Evolutionary conservation across 331 rosid species (phyloP).

Genomic region (Saraca asoca): DNA sequence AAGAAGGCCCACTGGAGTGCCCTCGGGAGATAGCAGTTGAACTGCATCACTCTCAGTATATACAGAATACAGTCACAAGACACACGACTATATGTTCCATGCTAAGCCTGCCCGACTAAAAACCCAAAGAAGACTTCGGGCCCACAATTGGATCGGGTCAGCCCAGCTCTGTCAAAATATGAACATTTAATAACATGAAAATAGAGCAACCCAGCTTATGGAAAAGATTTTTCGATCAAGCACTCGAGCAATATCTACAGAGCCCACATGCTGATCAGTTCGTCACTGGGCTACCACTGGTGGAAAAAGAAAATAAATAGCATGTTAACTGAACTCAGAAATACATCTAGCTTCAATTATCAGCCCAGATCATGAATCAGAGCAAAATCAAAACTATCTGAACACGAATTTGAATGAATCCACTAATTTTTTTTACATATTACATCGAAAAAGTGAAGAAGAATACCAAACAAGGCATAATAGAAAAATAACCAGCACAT

Average conservation of each 20-base stretch:
- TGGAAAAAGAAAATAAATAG: conserved; percentile 5
- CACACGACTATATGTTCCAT: neutral
- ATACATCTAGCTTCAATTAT: conserved; percentile 29
- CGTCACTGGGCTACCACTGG: conserved; percentile 39
- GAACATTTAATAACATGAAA: neutral
- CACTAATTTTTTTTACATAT: neutral
- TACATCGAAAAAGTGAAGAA: neutral
- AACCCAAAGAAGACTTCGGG: conserved; percentile 31
- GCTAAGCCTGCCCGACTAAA: neutral
- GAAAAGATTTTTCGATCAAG: conserved; percentile 3
- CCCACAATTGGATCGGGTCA: conserved; percentile 26
- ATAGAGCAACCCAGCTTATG: conserved; percentile 18
- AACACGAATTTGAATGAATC: neutral
- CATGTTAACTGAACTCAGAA: neutral
- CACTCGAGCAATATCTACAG: neutral
- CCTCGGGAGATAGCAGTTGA: neutral
- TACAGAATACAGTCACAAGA: no score
- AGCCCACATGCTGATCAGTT: conserved; percentile 30
- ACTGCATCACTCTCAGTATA: no score
- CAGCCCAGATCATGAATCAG: conserved; percentile 42
- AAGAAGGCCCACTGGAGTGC: conserved; percentile 5
- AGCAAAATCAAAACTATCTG: neutral
- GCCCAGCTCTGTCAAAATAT: conserved; percentile 19
- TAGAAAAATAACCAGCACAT: neutral
- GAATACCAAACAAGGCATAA: no score